Conservation (phyloP, 1,284 basidiomycete species). For the Cryptococcus sp. region DNA sequence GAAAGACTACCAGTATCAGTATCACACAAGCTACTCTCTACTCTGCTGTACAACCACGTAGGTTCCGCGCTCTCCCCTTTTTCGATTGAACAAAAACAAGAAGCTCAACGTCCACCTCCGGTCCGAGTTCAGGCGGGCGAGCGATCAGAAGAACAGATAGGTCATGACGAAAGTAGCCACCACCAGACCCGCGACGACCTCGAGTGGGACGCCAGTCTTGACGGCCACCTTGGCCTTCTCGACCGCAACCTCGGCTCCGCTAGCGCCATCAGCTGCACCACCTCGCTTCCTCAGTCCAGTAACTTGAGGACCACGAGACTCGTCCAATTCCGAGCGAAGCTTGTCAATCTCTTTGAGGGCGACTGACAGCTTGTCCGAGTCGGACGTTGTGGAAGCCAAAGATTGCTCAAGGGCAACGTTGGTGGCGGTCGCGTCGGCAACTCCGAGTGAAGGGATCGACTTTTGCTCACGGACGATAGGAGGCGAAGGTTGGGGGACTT, state of each 20-base stretch:
- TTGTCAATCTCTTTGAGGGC: constrained; percentile 50
- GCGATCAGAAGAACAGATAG: constrained; percentile 56
- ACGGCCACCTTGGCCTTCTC: constrained; percentile 35
- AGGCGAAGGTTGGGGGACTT: constrained; percentile 10
- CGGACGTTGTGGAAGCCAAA: constrained; percentile 40
- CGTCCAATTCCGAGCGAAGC: constrained; percentile 41
- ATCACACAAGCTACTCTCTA: background rate
- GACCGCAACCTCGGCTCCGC: constrained; percentile 28
- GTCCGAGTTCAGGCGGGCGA: background rate
- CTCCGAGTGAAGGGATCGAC: constrained; percentile 32
- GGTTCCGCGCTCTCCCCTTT: too few species aligned
- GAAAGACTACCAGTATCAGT: background rate
- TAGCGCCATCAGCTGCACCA: constrained; percentile 26
- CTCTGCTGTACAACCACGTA: background rate
- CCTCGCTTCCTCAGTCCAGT: constrained; percentile 49
- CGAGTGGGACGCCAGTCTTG: constrained; percentile 56
- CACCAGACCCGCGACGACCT: constrained; percentile 58
- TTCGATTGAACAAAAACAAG: background rate
- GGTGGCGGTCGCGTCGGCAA: constrained; percentile 32
- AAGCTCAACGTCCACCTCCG: background rate
- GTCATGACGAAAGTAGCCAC: constrained; percentile 61
- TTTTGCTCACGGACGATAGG: constrained; percentile 9
- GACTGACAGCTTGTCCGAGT: constrained; percentile 48
- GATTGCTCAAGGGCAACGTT: constrained; percentile 43
- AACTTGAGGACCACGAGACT: constrained; percentile 38